Evolutionary conservation across 2,329 filamentous ascomycete species (phyloP).

Genomic region (Calonectria crousiana): DNA sequence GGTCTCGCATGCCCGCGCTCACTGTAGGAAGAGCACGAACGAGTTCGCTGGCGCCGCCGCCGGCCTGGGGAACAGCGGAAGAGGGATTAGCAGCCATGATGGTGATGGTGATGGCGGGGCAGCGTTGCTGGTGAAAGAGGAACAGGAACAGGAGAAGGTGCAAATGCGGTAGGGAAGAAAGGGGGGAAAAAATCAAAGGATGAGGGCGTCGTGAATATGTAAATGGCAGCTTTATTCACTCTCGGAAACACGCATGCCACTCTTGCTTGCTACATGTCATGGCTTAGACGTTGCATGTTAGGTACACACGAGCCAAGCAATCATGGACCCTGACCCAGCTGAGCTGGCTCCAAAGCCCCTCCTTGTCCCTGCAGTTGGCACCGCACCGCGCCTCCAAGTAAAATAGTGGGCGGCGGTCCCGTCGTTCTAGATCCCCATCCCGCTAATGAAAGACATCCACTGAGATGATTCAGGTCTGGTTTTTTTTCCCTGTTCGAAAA

Average conservation of each 20-base stretch:
- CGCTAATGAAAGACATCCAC: neutral
- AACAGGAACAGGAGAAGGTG: neutral
- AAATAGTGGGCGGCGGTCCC: slow-evolving; percentile 7
- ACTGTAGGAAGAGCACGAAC: slow-evolving; percentile 56
- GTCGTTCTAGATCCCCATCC: slow-evolving; percentile 1
- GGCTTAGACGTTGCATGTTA: slow-evolving; percentile 5
- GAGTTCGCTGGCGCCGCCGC: slow-evolving; percentile 60
- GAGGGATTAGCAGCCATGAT: slow-evolving; percentile 43
- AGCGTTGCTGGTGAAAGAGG: neutral
- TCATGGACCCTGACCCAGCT: slow-evolving; percentile 4
- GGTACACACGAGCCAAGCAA: slow-evolving; percentile 7
- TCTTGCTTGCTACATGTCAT: slow-evolving; percentile 9
- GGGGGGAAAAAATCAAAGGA: neutral
- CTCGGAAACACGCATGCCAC: neutral
- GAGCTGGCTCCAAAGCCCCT: slow-evolving; percentile 4
- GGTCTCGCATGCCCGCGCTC: slow-evolving; percentile 53
- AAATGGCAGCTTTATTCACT: neutral
- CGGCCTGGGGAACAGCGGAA: slow-evolving; percentile 53
- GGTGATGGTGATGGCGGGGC: neutral
- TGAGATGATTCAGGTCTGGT: neutral
- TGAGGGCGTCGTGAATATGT: neutral
- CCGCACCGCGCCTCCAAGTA: neutral
- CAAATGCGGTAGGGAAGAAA: neutral
- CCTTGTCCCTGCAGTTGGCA: slow-evolving; percentile 14
- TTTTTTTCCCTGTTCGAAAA: neutral